Base-by-base conservation (phyloP, 306 rosid genomes). In the Sicyos edulis region DNA sequence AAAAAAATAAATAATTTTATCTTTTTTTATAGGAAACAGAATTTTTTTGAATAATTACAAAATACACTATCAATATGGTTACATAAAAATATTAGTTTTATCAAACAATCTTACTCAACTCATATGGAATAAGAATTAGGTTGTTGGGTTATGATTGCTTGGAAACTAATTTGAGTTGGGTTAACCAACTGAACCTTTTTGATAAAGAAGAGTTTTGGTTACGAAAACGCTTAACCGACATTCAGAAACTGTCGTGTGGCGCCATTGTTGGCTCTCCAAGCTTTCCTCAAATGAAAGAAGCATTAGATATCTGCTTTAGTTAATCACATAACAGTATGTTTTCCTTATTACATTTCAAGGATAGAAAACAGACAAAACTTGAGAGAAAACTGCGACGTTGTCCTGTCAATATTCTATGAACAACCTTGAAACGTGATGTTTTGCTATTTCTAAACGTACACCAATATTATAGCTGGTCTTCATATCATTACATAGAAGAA, bases 321-420 rank as follows among this genome's bases (percentile, higher is more conserved):
- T 62, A 60, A 29, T 63, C 16, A 63, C 37, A 57, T 8, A 63
- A 40, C 4, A 63, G 14, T 63, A 63, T 26, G 51, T 51, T n/a
- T 62, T 13, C 63, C 70, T 40, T n/a, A 22, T 66, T 45, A 66
- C 12, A 12, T 66, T 44, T 66, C 37, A 42, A 66, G 37, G 29
- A 64, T 17, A 51, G 37, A 12, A 40, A 22, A 3, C 26, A 26
- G 54, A 45, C 29, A 26, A 45, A 26, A 45, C 2, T 6, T 17
- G 20, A 17, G 53, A 37, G 71, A 65, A 17, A 10, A 10, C n/a
- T 65, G 53, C 1, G 19, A 65, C 11, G 50, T 65, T 65, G 72
- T 67, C 71, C 34, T 47, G 72, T 67, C 72, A 66, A 11, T 66
- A 66, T 66, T 47, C 15, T 67, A 20, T 67, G 72, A 67, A 67